phyloP scores from a whole-genome alignment of 192 early-diverging fungal species.

The Entomortierella beljakovae region DNA sequence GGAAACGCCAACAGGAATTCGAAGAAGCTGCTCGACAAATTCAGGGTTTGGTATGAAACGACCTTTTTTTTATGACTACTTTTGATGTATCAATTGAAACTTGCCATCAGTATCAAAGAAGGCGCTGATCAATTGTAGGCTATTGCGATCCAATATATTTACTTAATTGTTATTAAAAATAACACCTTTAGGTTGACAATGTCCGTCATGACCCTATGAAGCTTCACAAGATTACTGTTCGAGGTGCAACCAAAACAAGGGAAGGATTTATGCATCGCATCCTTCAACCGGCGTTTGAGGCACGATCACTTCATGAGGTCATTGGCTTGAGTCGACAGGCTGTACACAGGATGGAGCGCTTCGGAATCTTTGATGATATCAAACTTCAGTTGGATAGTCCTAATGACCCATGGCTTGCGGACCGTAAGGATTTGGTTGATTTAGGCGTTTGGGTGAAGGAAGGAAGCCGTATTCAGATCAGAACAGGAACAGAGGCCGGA shows the following conservation, averaged over 20 bases:
- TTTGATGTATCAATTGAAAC: too few relatives aligned
- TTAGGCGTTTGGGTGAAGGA: slow-evolving; percentile 81
- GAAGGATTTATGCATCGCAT: slow-evolving; percentile 58
- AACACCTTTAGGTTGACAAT: slow-evolving; percentile 49
- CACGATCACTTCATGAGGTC: slow-evolving; percentile 72
- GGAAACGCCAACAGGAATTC: slow-evolving; percentile 47
- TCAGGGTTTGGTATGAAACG: slow-evolving; percentile 32
- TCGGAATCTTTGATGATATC: slow-evolving; percentile 80
- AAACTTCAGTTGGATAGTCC: slow-evolving; percentile 74
- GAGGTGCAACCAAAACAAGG: slow-evolving; percentile 58
- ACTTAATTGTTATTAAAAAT: too few relatives aligned
- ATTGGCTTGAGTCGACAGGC: slow-evolving; percentile 67
- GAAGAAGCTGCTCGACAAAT: slow-evolving; percentile 42
- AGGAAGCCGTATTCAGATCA: slow-evolving; percentile 75
- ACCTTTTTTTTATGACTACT: not conserved
- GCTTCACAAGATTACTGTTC: slow-evolving; percentile 48
- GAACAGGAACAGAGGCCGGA: slow-evolving; percentile 91
- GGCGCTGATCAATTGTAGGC: too few relatives aligned
- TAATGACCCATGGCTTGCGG: slow-evolving; percentile 47
- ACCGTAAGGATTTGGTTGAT: slow-evolving; percentile 68
- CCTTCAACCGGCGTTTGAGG: slow-evolving; percentile 48
- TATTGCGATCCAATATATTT: too few relatives aligned
- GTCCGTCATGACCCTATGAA: slow-evolving; percentile 52
- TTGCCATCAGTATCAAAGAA: too few relatives aligned
- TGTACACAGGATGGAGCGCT: slow-evolving; percentile 63